Evolutionary conservation across 331 rosid species (phyloP).

Genomic region (Quercus phellos): DNA sequence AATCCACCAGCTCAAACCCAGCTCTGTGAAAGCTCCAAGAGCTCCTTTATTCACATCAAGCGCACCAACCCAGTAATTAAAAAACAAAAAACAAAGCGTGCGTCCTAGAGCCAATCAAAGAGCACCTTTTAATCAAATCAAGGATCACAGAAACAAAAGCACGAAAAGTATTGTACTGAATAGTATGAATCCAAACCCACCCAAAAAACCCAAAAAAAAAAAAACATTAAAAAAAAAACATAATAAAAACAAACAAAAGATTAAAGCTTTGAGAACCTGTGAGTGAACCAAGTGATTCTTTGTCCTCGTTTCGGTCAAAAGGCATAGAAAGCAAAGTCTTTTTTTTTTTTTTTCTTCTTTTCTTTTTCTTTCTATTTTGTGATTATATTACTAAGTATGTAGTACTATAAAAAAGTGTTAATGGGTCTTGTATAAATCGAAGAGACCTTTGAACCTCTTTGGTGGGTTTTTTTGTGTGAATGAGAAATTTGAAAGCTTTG

Average conservation of each 20-base stretch:
- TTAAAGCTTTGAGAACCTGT: conserved; percentile 45
- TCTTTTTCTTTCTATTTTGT: conserved; percentile 9
- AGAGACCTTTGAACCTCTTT: conserved; percentile 1
- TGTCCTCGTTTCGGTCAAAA: conserved; percentile 45
- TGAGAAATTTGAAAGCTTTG: conserved; percentile 14
- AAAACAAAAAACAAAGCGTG: conserved; percentile 32
- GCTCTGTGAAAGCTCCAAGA: conserved; percentile 24
- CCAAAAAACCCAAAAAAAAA: not conserved
- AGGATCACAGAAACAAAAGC: conserved; percentile 12
- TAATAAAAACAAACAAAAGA: not conserved
- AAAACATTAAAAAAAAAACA: not conserved
- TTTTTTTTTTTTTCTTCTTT: not conserved
- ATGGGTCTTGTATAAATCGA: not conserved
- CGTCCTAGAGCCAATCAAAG: conserved; percentile 27
- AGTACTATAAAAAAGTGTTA: not conserved
- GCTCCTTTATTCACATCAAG: conserved; percentile 26
- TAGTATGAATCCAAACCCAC: not conserved
- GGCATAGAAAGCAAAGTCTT: conserved; percentile 33
- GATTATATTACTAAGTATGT: too few species aligned
- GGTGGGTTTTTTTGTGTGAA: not conserved
- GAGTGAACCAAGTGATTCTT: conserved; percentile 34
- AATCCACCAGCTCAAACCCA: conserved; percentile 16
- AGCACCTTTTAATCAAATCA: conserved; percentile 15
- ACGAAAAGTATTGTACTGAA: not conserved
- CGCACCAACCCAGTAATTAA: conserved; percentile 21